Evolutionary conservation across 2,329 filamentous ascomycete species (phyloP), one percentile per base, ranked within the genome.

Genomic region (Aspergillus ochraceoroseus): DNA sequence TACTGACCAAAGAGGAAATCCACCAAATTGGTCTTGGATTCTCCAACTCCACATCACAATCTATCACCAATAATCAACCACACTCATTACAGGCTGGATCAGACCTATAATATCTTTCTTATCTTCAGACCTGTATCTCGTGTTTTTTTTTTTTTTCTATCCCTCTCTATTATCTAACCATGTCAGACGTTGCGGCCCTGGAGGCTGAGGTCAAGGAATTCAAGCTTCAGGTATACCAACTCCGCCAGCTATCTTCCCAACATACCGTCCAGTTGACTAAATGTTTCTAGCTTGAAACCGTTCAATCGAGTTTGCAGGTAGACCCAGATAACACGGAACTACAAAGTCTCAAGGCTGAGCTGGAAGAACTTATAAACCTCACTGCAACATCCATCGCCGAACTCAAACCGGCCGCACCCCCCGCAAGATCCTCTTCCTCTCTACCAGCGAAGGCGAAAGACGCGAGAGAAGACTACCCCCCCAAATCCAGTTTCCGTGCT

Each of bases 271-370:
- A 25, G 17, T 9, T 11, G 17, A 27, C 23, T 18, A 31, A 12
- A 44, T 15, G 15, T 12, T 32, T 20, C n/a, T 57, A 89, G 84
- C 79, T 94, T 61, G 85, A 89, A 58, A 81, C 86, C 25, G 81
- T 95, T 44, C 71, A 82, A 56, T 73, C 78, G 40, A 84, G 85
- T 51, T 78, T 94, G 42, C 81, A 83, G 64, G 81, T 85, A 64
- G 86, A 92, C 58, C 82, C 88, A 49, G 82, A 84, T 44, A 90
- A 87, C 65, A 72, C 72, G 56, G 87, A 90, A 66, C 80, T 94
- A 58, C 75, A 82, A 58, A 78, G 76, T 59, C 78, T 95, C 62
- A 82, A 84, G 67, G 72, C 77, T 63, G 87, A 94, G 74, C 79
- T 95, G 69, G 77, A 87, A 73, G 77, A 83, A 70, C 80, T 87